Evolutionary conservation across 2,329 filamentous ascomycete genomes (phyloP), one percentile per base, ranked within the genome.

Genomic region (Ophiostoma montium): DNA sequence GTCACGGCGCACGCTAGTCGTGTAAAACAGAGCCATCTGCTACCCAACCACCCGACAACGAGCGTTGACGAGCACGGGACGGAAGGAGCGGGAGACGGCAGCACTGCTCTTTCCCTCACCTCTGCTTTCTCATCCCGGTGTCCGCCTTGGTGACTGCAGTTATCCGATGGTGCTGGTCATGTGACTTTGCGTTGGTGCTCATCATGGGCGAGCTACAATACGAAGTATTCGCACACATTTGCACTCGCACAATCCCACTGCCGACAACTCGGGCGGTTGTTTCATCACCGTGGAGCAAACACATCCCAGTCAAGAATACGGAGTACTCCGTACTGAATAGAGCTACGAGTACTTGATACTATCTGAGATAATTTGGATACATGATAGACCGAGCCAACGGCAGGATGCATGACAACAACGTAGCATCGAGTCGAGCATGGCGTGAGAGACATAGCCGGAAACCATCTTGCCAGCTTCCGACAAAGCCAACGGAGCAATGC

Each of bases 11-110:
- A n/a, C 42, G 27, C 42, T 41, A 42, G 42, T 18, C 35, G 42
- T 44, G 16, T 50, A 43, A 23, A 43, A 42, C 16, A 31, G 11
- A 11, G 42, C 19, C 19, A 27, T 31, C 19, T 45, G 46, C 47
- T 30, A 12, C 15, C 48, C 53, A 54, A 49, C 51, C 51, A 54
- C 51, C 53, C 18, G 45, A 54, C 49, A 51, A 54, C 47, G 21
- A 42, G 39, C 21, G 32, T 49, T 50, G 49, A 45, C 51, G 47
- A 35, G 42, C 32, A 23, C 35, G 32, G 19, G 32, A 32, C 19
- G 35, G n/a, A 30, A 31, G 10, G 12, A 15, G 19, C 4, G 36
- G 15, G 30, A 42, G 16, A 31, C 10, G 30, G 3, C 15, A 11
- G 21, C n/a, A 42, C n/a, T 23, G 39, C n/a, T 42, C 23, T 31